Evolutionary conservation across 352 stramenopile genomes (phyloP), one percentile per base, ranked within the genome.

Genomic region (Pythium diclinum): DNA sequence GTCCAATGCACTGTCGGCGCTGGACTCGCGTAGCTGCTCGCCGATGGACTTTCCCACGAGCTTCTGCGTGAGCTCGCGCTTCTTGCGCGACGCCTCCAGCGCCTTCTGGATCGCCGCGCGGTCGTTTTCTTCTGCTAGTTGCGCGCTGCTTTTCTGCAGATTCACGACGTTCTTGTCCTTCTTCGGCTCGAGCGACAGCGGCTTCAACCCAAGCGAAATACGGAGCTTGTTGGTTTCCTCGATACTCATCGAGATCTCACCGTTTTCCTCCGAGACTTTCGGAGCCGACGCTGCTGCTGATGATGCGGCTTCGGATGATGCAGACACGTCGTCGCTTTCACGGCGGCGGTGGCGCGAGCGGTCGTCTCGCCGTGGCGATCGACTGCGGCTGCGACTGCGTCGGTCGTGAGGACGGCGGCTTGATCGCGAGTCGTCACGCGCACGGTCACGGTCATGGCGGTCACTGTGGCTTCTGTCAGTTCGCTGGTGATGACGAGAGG

Each of bases 201-300:
- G 86, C 52, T 95, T 95, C 34, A 95, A 70, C 0, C 86, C 86
- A 44, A 95, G 67, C 13, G 79, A 79, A 11, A 75, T 30, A 57
- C 86, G 86, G 56, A 95, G 56, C 40, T 76, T 76, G 71, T 95
- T 95, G 33, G 84, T 95, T 65, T 93, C 86, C 46, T 95, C 84
- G 59, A 95, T 75, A 52, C 79, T 93, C 62, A 93, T 81, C 16
- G 81, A 88, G 51, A 92, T 87, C 67, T 95, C 86, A 36, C 86
- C 86, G 48, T 88, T 88, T 61, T 89, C 86, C 32, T 91, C 79
- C 9, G 76, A 75, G 3, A 63, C 60, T 46, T 77, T 67, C 40
- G 68, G 30, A 52, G 60, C 48, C 52, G 56, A 16, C 40, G 60
- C 30, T 54, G 72, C 19, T 3, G 48, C 6, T 21, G 34, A 28